Conservation (phyloP, 805 yeast species). For the Yarrowia sp. region DNA sequence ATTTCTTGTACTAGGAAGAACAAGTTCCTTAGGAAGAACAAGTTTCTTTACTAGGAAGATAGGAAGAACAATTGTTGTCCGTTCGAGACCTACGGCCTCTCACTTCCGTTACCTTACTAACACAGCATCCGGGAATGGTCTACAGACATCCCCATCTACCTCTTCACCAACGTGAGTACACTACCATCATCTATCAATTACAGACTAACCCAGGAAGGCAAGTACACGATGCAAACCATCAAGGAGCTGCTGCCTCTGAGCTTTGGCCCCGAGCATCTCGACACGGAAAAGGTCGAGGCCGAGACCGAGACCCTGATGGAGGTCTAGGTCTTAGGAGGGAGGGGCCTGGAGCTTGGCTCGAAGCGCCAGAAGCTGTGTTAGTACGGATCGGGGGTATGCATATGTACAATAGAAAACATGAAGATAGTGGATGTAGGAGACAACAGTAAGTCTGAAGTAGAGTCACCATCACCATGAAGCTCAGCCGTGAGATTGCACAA, state of each 20-base stretch:
- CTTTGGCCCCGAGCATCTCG: conserved; percentile 77
- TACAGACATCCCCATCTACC: conserved; percentile 55
- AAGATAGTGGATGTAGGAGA: too few relatives aligned
- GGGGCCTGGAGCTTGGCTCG: conserved; percentile 24
- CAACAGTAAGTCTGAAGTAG: too few relatives aligned
- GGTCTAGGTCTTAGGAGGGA: background rate
- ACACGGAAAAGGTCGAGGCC: conserved; percentile 1
- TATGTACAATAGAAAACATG: conserved; percentile 1
- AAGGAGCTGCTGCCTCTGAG: conserved; percentile 73
- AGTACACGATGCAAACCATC: conserved; percentile 48
- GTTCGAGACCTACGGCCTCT: background rate
- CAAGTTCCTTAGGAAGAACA: too few relatives aligned
- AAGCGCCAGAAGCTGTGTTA: conserved; percentile 19
- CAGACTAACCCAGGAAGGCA: conserved; percentile 44
- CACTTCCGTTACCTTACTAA: background rate
- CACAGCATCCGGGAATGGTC: conserved; percentile 70
- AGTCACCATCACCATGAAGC: too few relatives aligned
- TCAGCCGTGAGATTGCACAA: too few relatives aligned
- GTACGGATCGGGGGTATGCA: background rate
- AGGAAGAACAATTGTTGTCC: too few relatives aligned
- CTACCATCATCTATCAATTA: background rate
- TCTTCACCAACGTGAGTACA: conserved; percentile 52
- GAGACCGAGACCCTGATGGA: conserved; percentile 2
- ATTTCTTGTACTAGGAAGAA: too few relatives aligned
- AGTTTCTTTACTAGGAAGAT: too few relatives aligned